Evolutionary conservation across 768 basidiomycete species (phyloP), one percentile per base, ranked within the genome.

Genomic region (Pleurotus sapidus): DNA sequence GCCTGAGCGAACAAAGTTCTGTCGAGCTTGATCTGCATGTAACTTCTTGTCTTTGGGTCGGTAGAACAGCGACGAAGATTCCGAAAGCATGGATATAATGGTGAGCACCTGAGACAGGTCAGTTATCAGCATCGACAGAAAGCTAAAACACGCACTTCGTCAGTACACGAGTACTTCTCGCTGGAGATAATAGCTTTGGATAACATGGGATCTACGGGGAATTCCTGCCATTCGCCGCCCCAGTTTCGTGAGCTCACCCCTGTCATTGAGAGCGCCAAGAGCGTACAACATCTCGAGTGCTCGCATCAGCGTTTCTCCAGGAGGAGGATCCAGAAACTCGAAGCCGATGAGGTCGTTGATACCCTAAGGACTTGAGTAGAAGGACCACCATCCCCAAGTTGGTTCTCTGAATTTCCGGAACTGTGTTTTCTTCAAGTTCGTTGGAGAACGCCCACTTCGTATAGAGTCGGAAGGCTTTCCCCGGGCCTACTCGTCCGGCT

Each of bases 311-410:
- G 97, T 98, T 70, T 99, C 97, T 18, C 94, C 95, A 6, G 97
- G 95, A 3, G 97, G 97, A 5, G 95, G 95, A 66, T 98, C 96
- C 75, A 99, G 86, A 70, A 99, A 99, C 73, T 99, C 97, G 67
- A 99, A 99, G 17, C 93, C 93, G 63, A 99, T 91, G 24, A 98
- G 84, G 72, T 99, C 93, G 69, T 99, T 99, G 77, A 99, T 98
- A 24, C 97, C 97, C 97, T 40, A 99, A 78, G 0, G 93, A 96
- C 71, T 99, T 99, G 59, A 99, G 84, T 63, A 98, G 74, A 15
- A 99, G 78, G 4, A 99, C 95, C 11, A 95, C 95, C 86, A 90
- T 94, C 50, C 91, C 95, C 49, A 99, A 77, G 68, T 98, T 99
- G 17, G 97, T 98, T n/a, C 97, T 86, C 67, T 98, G 97, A 56